A percentile compares a stretch with the other conserved stretches of the same genome.
phyloP scores from a whole-genome alignment of 116 monocot species.

The Trichopus zeylanicus region DNA sequence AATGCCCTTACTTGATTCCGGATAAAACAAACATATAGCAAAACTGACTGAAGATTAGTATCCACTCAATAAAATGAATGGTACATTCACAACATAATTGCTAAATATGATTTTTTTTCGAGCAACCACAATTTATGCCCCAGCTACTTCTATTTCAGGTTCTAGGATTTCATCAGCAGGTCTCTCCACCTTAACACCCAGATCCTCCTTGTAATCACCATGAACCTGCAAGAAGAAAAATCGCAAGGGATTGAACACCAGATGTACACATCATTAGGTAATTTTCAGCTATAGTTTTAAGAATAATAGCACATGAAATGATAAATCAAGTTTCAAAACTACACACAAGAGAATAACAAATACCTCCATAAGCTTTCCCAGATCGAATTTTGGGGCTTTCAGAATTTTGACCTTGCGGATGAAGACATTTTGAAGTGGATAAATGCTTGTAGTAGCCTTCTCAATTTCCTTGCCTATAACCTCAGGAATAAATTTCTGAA shows the following conservation, averaged over 20 bases:
- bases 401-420: slow-evolving; percentile 91
- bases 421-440: slow-evolving; percentile 82
- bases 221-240: slow-evolving; percentile 16
- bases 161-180: slow-evolving; percentile 18
- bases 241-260: background rate
- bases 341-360: too few species aligned
- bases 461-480: slow-evolving; percentile 82
- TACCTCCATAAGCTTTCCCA: slow-evolving; percentile 96
- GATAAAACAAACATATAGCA: too few species aligned
- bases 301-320: background rate
- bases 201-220: slow-evolving; percentile 23
- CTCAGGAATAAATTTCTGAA: slow-evolving; percentile 76
- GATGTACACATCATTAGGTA: background rate
- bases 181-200: slow-evolving; percentile 27
- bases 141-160: too few species aligned
- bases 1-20: too few species aligned
- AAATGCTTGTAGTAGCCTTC: slow-evolving; percentile 74
- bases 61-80: too few species aligned
- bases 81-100: too few species aligned
- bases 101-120: too few species aligned
- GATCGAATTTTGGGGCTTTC: slow-evolving; percentile 90
- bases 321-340: background rate
- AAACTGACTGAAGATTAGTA: too few species aligned
- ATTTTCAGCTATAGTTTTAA: background rate
- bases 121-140: slow-evolving; percentile 20